Percentiles rank a stretch among this genome's conserved stretches.
These are phyloP conservation scores for Corylus americana DNA, from an alignment of 306 rosid genomes.

Conservation along the genomic window DNA sequence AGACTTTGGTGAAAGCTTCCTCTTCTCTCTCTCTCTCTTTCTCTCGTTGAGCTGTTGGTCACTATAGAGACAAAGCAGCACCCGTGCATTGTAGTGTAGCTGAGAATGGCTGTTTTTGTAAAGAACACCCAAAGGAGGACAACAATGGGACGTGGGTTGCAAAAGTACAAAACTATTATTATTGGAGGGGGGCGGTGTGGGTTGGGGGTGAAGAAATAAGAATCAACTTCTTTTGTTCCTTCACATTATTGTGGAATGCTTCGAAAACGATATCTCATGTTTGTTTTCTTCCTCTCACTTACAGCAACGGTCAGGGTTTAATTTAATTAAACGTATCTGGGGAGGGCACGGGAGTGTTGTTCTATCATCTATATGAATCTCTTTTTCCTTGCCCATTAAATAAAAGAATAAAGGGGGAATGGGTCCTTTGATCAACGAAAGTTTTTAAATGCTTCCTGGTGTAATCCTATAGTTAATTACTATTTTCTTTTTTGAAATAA, in stretches of 20 bases:
- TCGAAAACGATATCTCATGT: not conserved
- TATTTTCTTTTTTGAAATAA: too few relatives aligned
- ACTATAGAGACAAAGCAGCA: not conserved
- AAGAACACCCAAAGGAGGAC: not conserved
- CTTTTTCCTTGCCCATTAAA: too few relatives aligned
- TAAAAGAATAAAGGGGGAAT: too few relatives aligned
- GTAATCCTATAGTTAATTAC: too few relatives aligned
- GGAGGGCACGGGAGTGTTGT: not conserved
- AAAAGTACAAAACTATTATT: constrained; percentile 6
- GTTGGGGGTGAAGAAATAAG: too few relatives aligned
- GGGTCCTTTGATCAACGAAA: too few relatives aligned
- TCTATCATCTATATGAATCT: too few relatives aligned
- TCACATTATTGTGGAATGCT: not conserved
- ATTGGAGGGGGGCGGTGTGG: not conserved
- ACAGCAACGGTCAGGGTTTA: too few relatives aligned
- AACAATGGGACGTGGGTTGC: not conserved
- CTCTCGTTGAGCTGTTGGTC: not conserved
- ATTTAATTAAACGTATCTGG: not conserved
- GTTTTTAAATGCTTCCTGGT: too few relatives aligned
- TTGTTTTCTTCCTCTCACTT: not conserved
- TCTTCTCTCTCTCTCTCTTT: too few relatives aligned
- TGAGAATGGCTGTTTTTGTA: not conserved
- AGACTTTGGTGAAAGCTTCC: not conserved
- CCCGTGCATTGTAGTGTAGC: not conserved
- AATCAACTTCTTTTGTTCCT: not conserved